phyloP scores from a whole-genome alignment of 2,329 filamentous ascomycete species.

The Sclerotinia nivalis region DNA sequence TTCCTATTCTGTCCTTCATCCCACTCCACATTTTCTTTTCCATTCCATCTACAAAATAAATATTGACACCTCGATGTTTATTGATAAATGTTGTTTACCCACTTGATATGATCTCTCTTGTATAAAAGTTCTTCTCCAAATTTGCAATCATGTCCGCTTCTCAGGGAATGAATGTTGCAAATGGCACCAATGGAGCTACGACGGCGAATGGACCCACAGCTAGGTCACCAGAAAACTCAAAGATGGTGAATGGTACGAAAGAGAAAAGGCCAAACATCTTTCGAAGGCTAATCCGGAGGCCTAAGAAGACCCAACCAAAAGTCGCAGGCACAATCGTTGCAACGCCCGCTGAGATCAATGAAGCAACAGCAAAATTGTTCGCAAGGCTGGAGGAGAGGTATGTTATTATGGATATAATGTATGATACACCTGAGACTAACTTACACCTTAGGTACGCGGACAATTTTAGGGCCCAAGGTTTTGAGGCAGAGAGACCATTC shows the following conservation, averaged over 20 bases:
- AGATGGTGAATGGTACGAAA: background rate
- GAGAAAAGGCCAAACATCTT: conserved; percentile 19
- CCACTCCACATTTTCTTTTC: conserved; percentile 15
- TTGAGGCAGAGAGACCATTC: conserved; percentile 10
- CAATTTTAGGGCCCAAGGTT: conserved; percentile 9
- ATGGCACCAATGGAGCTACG: background rate
- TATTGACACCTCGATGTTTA: conserved; percentile 6
- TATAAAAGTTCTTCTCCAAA: background rate
- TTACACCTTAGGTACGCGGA: background rate
- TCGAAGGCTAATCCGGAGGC: conserved; percentile 12
- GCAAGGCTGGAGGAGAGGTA: conserved; percentile 12
- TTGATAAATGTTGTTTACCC: conserved; percentile 1
- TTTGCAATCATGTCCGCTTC: conserved; percentile 10
- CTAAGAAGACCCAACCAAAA: background rate
- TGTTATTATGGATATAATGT: background rate
- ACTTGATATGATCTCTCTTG: background rate
- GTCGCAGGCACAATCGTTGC: background rate
- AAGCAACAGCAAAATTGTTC: conserved; percentile 16
- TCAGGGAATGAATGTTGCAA: background rate
- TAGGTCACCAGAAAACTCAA: background rate
- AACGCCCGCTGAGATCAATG: conserved; percentile 13
- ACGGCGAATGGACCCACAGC: background rate
- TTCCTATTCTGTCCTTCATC: conserved; percentile 17
- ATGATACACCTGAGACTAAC: background rate
- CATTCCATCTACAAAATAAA: conserved; percentile 13